These are phyloP conservation scores for Globisporangium camurandrum DNA, from an alignment of 352 stramenopile genomes.

Conservation along the genomic window DNA sequence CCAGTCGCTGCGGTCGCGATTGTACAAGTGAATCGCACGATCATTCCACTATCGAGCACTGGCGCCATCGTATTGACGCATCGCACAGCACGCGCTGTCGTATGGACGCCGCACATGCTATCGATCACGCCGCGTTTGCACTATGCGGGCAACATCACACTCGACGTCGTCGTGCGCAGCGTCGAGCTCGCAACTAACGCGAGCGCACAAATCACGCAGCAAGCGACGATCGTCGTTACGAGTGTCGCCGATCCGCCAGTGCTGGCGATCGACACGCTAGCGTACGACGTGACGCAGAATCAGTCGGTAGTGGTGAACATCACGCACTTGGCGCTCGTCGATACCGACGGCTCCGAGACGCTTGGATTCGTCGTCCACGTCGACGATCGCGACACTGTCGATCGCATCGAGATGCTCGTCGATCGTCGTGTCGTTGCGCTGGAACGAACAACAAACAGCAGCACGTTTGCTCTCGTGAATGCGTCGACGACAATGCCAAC, in stretches of 20 bases:
- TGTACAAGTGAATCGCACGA: slow-evolving; percentile 24
- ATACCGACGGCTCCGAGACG: slow-evolving; percentile 36
- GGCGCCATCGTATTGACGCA: slow-evolving; percentile 6
- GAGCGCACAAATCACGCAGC: slow-evolving; percentile 11
- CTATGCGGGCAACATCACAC: slow-evolving; percentile 26
- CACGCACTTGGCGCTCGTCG: slow-evolving; percentile 17
- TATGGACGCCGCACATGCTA: slow-evolving; percentile 4
- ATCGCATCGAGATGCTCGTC: slow-evolving; percentile 15
- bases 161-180: slow-evolving; percentile 17
- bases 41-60: slow-evolving; percentile 4
- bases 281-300: slow-evolving; percentile 31
- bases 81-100: background rate
- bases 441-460: too few relatives aligned
- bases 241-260: slow-evolving; percentile 30
- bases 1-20: slow-evolving; percentile 20
- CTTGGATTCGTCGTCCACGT: slow-evolving; percentile 26
- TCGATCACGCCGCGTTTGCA: slow-evolving; percentile 24
- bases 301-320: slow-evolving; percentile 20
- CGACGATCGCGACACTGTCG: slow-evolving; percentile 13
- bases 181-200: slow-evolving; percentile 24
- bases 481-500: too few relatives aligned
- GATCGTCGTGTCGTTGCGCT: too few relatives aligned
- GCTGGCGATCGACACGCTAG: slow-evolving; percentile 9
- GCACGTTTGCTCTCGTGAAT: too few relatives aligned
- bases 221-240: slow-evolving; percentile 18